Evolutionary conservation across 768 basidiomycete genomes (phyloP).

Genomic region (Mycena belliarum): DNA sequence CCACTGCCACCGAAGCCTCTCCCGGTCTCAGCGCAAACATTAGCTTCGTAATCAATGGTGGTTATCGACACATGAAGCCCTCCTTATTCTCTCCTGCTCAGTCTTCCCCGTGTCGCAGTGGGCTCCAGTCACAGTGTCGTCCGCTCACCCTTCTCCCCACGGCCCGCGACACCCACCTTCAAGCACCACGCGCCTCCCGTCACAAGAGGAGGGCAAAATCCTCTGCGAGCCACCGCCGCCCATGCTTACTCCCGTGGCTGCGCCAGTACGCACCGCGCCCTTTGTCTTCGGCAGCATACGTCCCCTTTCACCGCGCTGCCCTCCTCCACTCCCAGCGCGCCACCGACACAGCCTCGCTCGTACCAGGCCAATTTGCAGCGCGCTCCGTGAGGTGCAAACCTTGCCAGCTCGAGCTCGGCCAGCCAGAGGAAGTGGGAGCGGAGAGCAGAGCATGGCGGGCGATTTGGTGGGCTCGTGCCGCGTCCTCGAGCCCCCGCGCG

Average conservation of each 20-base stretch:
- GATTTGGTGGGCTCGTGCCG: slow-evolving; percentile 3
- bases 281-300: not conserved
- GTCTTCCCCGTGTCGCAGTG: too few species aligned
- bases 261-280: not conserved
- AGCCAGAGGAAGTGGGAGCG: not conserved
- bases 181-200: not conserved
- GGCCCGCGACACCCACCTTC: not conserved
- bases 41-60: not conserved
- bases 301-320: not conserved
- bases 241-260: not conserved
- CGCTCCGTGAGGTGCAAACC: slow-evolving; percentile 19
- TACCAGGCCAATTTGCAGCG: slow-evolving; percentile 13
- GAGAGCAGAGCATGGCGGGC: not conserved
- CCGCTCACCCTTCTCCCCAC: not conserved
- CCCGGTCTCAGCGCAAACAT: not conserved
- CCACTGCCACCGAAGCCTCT: not conserved
- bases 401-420: not conserved
- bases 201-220: slow-evolving; percentile 17
- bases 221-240: not conserved
- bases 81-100: not conserved
- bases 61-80: not conserved
- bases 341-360: slow-evolving; percentile 22
- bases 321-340: not conserved
- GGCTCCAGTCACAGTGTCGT: too few species aligned
- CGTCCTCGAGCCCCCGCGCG: not conserved